Percentiles rank a stretch among this genome's conserved stretches.
Evolutionary conservation across 2,329 filamentous ascomycete species (phyloP).

Genomic region (Pestalotiopsis sp.): DNA sequence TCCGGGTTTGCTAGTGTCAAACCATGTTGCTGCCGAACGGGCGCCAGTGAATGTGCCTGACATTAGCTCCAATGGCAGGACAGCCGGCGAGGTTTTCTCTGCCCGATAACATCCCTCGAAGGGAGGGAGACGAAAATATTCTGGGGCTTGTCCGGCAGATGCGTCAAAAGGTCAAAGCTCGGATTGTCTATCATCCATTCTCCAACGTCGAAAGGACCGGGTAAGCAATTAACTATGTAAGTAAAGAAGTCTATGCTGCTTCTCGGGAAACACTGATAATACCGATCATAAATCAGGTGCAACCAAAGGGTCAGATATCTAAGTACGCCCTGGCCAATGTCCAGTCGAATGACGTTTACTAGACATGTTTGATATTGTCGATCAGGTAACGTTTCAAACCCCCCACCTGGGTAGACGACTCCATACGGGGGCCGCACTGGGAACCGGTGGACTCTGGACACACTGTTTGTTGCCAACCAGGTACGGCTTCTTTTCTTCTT

Average conservation of each 20-base stretch:
- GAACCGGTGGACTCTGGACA: neutral
- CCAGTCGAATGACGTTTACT: neutral
- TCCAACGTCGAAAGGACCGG: too few relatives aligned
- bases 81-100: slow-evolving; percentile 18
- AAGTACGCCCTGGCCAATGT: neutral
- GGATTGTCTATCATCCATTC: too few relatives aligned
- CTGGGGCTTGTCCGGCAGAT: neutral
- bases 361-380: neutral
- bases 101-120: slow-evolving; percentile 18
- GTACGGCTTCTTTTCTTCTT: neutral
- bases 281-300: neutral
- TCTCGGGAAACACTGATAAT: neutral
- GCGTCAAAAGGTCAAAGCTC: neutral
- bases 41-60: slow-evolving; percentile 22
- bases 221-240: too few relatives aligned
- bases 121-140: neutral
- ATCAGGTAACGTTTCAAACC: slow-evolving; percentile 9
- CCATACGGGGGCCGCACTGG: neutral
- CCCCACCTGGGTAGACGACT: neutral
- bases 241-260: neutral
- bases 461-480: neutral
- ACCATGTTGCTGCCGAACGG: neutral
- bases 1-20: neutral
- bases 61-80: slow-evolving; percentile 22
- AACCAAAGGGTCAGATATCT: neutral